A percentile compares a stretch with the other conserved stretches of the same genome.
These are phyloP conservation scores for Articulospora tetracladia DNA, from an alignment of 495 filamentous ascomycete species.

Conservation along the genomic window DNA sequence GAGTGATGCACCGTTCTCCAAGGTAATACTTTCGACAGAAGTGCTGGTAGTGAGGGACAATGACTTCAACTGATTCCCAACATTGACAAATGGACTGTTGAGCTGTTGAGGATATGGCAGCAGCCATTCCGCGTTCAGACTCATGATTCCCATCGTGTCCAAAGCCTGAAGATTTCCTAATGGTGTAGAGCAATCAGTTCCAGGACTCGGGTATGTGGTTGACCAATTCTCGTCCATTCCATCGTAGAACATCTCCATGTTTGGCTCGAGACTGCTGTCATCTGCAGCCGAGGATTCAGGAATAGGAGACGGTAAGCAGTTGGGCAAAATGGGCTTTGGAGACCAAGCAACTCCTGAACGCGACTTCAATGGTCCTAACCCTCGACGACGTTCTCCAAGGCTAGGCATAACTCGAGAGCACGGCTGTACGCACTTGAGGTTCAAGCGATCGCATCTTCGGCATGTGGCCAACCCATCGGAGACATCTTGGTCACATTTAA, in stretches of 20 bases:
- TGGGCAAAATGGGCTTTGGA: background rate
- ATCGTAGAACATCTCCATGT: background rate
- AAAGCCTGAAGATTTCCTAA: background rate
- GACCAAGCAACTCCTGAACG: background rate
- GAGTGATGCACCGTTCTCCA: background rate
- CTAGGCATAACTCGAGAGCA: background rate
- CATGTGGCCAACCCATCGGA: background rate
- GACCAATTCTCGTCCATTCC: background rate
- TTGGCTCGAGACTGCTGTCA: background rate
- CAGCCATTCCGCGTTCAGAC: background rate
- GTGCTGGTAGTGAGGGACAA: background rate
- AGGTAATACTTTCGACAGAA: background rate
- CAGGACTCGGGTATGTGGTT: background rate
- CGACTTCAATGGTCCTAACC: constrained; percentile 1
- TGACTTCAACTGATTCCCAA: background rate
- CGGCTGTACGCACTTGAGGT: background rate
- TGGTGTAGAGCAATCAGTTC: background rate
- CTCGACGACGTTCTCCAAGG: background rate
- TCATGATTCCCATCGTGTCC: background rate
- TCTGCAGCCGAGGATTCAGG: background rate
- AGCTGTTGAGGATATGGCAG: background rate
- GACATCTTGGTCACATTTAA: background rate
- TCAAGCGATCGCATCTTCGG: background rate
- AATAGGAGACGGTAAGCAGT: background rate
- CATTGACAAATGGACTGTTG: background rate